phyloP scores from a whole-genome alignment of 495 filamentous ascomycete species.

The Penicillium canescens region DNA sequence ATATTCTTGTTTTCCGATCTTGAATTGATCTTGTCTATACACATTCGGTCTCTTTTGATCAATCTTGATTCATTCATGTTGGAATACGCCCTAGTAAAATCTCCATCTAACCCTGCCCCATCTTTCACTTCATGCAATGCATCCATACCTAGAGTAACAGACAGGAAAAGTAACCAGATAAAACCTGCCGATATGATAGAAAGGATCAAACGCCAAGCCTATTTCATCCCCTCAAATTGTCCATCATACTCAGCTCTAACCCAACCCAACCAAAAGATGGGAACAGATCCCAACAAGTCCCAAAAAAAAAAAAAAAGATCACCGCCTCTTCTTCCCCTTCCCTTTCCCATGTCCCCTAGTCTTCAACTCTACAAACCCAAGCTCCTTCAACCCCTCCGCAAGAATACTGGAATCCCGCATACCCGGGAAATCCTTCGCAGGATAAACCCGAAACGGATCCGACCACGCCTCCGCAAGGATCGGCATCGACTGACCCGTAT shows the following conservation, averaged over 20 bases:
- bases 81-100: not conserved
- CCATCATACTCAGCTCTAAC: not conserved
- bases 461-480: slow-evolving; percentile 70
- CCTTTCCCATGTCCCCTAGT: slow-evolving; percentile 46
- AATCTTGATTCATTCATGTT: not conserved
- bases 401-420: slow-evolving; percentile 64
- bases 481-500: slow-evolving; percentile 59
- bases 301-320: not conserved
- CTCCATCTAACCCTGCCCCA: not conserved
- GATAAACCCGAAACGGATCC: slow-evolving; percentile 82
- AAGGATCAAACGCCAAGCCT: not conserved
- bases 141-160: too few relatives aligned
- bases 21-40: too few relatives aligned
- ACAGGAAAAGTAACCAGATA: too few relatives aligned
- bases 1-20: not conserved
- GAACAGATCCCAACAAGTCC: too few relatives aligned
- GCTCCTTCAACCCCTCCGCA: slow-evolving; percentile 40
- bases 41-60: too few relatives aligned
- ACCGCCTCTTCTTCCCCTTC: slow-evolving; percentile 36
- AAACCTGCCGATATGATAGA: not conserved
- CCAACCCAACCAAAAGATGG: not conserved
- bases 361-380: slow-evolving; percentile 50
- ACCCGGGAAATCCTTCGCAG: slow-evolving; percentile 95
- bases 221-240: not conserved
- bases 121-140: not conserved